Base-by-base conservation (phyloP, 441 rosid species). In the Mallotus repandus region DNA sequence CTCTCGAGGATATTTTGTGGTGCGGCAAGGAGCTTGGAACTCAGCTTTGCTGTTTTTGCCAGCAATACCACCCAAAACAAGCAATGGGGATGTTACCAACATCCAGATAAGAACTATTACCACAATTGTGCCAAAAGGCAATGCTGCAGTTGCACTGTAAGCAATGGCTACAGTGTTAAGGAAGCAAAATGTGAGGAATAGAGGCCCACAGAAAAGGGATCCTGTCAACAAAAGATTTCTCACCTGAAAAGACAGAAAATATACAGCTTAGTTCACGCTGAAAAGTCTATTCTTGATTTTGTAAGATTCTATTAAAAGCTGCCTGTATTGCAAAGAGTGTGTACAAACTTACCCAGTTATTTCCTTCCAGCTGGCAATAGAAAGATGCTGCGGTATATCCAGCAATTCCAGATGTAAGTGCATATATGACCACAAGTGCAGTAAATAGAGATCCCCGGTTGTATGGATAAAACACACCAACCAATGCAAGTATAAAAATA, bases 401-500 rank as follows among this genome's bases (percentile, higher is more conserved):
- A 0, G 97, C 90, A 72, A 88, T 86, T 25, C 94, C 97, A 45
- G 97, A 88, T 18, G 97, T 89, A 11, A 91, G 94, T 12, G 92
- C 94, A 49, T 91, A 88, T 60, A 91, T 86, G 70, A 91, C 91
- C 52, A 91, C 96, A 79, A 91, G 77, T 15, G 96, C 97, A 2
- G 97, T 91, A 70, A 89, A 91, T n/a, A 91, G 85, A 66, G 97
- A 94, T 73, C 97, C 97, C 5, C 94, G 89, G 68, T 91, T 91
- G 83, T 91, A 91, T 16, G 94, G 97, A 84, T 88, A 91, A 77
- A 91, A 89, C 41, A 88, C 97, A 64, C 97, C 97, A 76, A 91
- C 97, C 66, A 91, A 81, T 4, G 97, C 89, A 57, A 91, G 94
- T 83, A 88, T 81, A 76, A 91, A 86, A 56, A 91, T 91, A 76